Evolutionary conservation across 2,329 filamentous ascomycete genomes (phyloP), one percentile per base, ranked within the genome.

Genomic region (Ophioceras dolichostomum): DNA sequence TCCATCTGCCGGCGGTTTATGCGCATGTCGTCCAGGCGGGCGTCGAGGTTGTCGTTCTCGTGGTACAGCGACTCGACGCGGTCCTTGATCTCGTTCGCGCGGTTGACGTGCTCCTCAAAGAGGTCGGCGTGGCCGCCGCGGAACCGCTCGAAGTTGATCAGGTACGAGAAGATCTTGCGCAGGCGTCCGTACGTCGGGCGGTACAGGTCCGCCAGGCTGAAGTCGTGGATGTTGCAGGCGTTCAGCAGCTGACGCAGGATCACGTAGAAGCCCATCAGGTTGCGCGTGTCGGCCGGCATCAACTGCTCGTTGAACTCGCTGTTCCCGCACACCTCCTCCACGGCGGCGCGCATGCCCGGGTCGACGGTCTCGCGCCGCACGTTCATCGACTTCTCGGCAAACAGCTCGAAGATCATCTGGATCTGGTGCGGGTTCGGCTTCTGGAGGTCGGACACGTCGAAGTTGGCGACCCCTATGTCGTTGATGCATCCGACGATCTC

Each of bases 141-240:
- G 62, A 96, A 98, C 37, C 91, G 79, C 47, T 96, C 88, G 60
- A 98, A 98, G 62, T 98, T 98, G 67, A 98, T 98, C 45, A 96
- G 75, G 60, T 95, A 95, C 46, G 85, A 94, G 57, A 98, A 91
- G 52, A 96, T 93, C 64, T 91, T 94, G 52, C 89, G 82, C 12
- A 96, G 72, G 32, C 91, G 83, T 40, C 85, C 82, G 54, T 93
- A 84, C 2, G 86, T 94, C 13, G 91, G 91, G 56, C 82, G 83
- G 56, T 93, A 89, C 5, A 98, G 67, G 57, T 98, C 91, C 42
- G 79, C 79, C 60, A 96, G 94, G 26, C 83, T 86, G 51, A 98
- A 94, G 59, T 98, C 91, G 43, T 79, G 80, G 48, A 98, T 84
- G 33, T 87, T 87, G 55, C 91, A 96, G 67, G 89, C 86, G 41